Conservation (phyloP, 177 flowering plant species). For the Tripterygium wilfordii region DNA sequence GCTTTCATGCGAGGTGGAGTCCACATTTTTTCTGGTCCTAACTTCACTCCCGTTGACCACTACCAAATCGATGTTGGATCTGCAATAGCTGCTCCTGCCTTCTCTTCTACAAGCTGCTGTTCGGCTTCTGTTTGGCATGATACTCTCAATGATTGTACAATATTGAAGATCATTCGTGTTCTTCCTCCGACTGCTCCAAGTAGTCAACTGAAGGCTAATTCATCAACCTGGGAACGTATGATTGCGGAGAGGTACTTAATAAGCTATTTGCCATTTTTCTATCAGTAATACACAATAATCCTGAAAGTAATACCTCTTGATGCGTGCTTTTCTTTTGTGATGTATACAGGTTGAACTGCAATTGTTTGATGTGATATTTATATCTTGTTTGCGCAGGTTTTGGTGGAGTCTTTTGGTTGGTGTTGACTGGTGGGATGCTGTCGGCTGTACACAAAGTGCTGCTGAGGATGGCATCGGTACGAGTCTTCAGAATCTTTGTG, state of each 20-base stretch:
- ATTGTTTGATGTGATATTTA: constrained; percentile 1
- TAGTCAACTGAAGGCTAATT: constrained; percentile 62
- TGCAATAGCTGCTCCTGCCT: constrained; percentile 96
- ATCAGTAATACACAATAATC: background rate
- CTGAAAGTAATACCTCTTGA: background rate
- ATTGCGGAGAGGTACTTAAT: constrained; percentile 87
- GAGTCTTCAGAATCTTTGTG: background rate
- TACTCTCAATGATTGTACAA: constrained; percentile 53
- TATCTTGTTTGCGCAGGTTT: constrained; percentile 49
- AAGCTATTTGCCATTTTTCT: background rate
- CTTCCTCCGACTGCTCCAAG: constrained; percentile 82
- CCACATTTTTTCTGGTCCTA: constrained; percentile 89
- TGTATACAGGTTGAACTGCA: background rate
- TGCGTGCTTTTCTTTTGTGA: background rate
- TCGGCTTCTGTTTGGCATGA: constrained; percentile 98
- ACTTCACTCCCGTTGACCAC: constrained; percentile 76
- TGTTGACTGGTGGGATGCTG: constrained; percentile 99
- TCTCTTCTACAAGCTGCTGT: constrained; percentile 97
- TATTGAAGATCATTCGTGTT: constrained; percentile 88
- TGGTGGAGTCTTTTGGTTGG: constrained; percentile 99
- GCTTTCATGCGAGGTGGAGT: constrained; percentile 90
- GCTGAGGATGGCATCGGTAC: constrained; percentile 98
- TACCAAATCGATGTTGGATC: constrained; percentile 83
- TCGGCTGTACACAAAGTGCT: constrained; percentile 98
- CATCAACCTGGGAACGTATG: constrained; percentile 93